Base-by-base conservation (phyloP, 164 flowering plant genomes). In the Aristolochia fimbriata region DNA sequence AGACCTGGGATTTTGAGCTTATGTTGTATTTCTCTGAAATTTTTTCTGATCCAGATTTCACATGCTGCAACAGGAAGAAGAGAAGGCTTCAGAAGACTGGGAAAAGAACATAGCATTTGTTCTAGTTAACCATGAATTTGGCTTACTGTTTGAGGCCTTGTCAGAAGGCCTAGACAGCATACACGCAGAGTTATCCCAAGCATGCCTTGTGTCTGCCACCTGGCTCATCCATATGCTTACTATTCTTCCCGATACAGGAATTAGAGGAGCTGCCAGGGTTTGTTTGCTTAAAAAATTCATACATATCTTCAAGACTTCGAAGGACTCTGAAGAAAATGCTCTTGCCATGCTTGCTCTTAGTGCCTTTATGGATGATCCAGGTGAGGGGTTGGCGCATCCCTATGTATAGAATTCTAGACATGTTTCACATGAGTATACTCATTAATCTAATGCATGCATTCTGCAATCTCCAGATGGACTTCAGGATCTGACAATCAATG, bases 61-160 rank as follows among this genome's bases (percentile, higher is more conserved):
- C 23, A 51, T 55, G 56, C 27, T 24, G 50, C 31, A 51, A 53
- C 57, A 81, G 86, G 88, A 79, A 66, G 96, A 85, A 72, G 88
- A 85, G 71, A 78, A 74, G 69, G 84, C 81, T 12, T 81, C 85
- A 7, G 77, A 81, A 19, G 74, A 80, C 41, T 88, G 96, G 96
- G 96, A 88, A 63, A 84, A 77, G 68, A 88, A 76, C 71, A 74
- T 81, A 77, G 86, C 88, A 41, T 85, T 66, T 68, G 85, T 73
- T 69, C 67, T 88, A 30, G 90, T 71, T 60, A 80, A 81, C 73
- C 92, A 88, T 74, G 96, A 88, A 66, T 85, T 85, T 60, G 92
- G 96, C 55, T 73, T 85, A 21, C 64, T 88, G 58, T 85, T 88
- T 77, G 92, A 85, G 70, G 90, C 85, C 68, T 76, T 88, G 53